Conservation (phyloP, 2,329 filamentous ascomycete species). For the Chaetomium olivaceum region DNA sequence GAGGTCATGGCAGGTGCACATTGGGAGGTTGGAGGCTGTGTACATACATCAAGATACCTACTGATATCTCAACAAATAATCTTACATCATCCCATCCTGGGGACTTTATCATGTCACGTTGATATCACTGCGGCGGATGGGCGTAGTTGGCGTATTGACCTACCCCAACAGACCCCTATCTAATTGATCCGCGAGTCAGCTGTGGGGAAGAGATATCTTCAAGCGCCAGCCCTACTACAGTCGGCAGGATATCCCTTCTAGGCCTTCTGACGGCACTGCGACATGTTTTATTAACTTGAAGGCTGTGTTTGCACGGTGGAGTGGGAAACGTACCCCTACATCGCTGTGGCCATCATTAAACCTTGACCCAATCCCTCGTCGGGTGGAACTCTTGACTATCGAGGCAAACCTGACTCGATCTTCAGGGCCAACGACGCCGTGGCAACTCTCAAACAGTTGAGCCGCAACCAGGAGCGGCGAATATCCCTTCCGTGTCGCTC, state of each 20-base stretch:
- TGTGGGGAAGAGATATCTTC: background rate
- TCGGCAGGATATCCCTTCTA: background rate
- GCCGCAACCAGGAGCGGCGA: background rate
- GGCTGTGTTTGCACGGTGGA: background rate
- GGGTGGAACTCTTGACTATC: background rate
- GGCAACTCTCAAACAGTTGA: background rate
- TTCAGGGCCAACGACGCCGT: background rate
- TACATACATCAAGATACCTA: constrained; percentile 8
- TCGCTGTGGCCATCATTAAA: background rate
- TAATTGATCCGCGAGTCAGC: background rate
- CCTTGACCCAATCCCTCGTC: background rate
- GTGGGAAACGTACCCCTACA: background rate
- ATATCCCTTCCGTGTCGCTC: background rate
- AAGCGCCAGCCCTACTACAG: background rate
- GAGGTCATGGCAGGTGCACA: background rate
- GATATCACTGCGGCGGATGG: background rate
- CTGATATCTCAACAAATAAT: background rate
- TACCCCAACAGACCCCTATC: background rate
- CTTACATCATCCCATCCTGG: background rate
- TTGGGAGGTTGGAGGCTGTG: background rate
- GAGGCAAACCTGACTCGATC: constrained; percentile 14
- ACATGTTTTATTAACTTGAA: background rate
- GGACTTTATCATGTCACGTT: background rate
- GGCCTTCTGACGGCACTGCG: constrained; percentile 1
- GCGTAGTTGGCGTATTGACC: background rate